Percentiles rank a stretch among this genome's conserved stretches.
Evolutionary conservation across 1,139 yeast genomes (phyloP).

Genomic region (Trichomonascaceae sp.): DNA sequence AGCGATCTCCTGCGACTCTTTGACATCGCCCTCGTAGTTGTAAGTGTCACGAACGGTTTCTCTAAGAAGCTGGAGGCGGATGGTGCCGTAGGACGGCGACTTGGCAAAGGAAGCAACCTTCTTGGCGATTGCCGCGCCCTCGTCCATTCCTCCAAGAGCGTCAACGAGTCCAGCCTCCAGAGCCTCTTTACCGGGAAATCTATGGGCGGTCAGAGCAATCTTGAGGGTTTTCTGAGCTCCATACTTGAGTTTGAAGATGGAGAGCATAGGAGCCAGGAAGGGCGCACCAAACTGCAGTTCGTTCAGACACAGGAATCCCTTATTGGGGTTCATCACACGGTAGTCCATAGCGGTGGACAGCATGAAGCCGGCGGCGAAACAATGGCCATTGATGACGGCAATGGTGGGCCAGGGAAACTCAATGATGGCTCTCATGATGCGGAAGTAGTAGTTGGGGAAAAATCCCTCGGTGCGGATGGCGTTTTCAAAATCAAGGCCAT

Average conservation of each 20-base stretch:
- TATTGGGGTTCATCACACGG: conserved; percentile 26
- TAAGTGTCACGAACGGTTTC: conserved; percentile 17
- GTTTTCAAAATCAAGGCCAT: conserved; percentile 27
- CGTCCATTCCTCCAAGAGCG: conserved; percentile 21
- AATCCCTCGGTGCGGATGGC: conserved; percentile 23
- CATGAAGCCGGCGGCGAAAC: conserved; percentile 30
- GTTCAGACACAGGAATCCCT: conserved; percentile 28
- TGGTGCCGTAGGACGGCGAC: conserved; percentile 20
- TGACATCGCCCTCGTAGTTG: conserved; percentile 9
- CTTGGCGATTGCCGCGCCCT: conserved; percentile 20
- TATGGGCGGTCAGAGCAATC: conserved; percentile 22
- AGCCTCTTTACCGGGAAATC: conserved; percentile 25
- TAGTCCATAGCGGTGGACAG: conserved; percentile 28
- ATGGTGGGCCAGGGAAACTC: conserved; percentile 29
- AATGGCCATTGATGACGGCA: conserved; percentile 29
- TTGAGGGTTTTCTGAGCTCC: conserved; percentile 20
- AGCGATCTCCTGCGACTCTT: conserved; percentile 2
- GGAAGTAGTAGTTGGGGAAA: conserved; percentile 21
- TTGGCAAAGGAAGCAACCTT: conserved; percentile 13
- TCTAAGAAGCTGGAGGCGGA: conserved; percentile 20
- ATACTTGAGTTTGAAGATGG: conserved; percentile 21
- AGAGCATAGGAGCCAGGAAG: conserved; percentile 23
- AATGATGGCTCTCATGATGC: conserved; percentile 21
- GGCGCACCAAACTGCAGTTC: conserved; percentile 29
- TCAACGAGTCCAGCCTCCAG: conserved; percentile 20